A percentile compares a stretch with the other conserved stretches of the same genome.
These are phyloP conservation scores for Rhododendron griersonianum DNA, from an alignment of 148 eudicot genomes.

Conservation along the genomic window DNA sequence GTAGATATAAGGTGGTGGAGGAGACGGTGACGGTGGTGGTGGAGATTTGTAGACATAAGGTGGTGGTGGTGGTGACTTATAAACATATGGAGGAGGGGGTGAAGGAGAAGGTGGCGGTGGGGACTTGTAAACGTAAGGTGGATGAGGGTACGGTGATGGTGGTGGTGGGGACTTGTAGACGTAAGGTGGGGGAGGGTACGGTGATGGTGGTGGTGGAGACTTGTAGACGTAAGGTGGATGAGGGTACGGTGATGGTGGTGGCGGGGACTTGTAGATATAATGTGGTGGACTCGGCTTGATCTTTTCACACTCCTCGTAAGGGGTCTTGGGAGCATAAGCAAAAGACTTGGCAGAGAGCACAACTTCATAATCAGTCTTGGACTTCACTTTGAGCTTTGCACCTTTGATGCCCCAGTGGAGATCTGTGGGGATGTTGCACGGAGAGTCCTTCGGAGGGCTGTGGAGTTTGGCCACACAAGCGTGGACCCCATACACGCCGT, in stretches of 20 bases:
- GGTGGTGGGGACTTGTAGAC: constrained; percentile 13
- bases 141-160: not conserved
- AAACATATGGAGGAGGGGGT: not conserved
- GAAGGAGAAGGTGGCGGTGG: not conserved
- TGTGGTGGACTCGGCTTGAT: constrained; percentile 12
- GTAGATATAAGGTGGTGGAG: constrained; percentile 22
- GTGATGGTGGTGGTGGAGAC: not conserved
- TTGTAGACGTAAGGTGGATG: constrained; percentile 20
- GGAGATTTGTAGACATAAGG: not conserved
- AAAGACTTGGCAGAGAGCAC: constrained; percentile 40
- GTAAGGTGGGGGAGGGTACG: constrained; percentile 16
- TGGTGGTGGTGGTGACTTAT: constrained; percentile 6
- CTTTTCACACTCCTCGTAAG: constrained; percentile 33
- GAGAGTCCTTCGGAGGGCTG: constrained; percentile 37
- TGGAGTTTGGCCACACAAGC: constrained; percentile 52
- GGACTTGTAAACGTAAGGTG: not conserved
- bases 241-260: not conserved
- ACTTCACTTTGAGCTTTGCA: constrained; percentile 35
- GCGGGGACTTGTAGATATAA: constrained; percentile 24
- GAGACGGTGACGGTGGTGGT: not conserved
- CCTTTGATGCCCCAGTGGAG: constrained; percentile 35
- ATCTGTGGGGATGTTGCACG: constrained; percentile 37
- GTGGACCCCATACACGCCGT: constrained; percentile 34
- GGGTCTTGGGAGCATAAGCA: constrained; percentile 46
- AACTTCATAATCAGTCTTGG: constrained; percentile 33